These are phyloP conservation scores for Boletus barrowsii DNA, from an alignment of 768 basidiomycete species.

Conservation along the genomic window DNA sequence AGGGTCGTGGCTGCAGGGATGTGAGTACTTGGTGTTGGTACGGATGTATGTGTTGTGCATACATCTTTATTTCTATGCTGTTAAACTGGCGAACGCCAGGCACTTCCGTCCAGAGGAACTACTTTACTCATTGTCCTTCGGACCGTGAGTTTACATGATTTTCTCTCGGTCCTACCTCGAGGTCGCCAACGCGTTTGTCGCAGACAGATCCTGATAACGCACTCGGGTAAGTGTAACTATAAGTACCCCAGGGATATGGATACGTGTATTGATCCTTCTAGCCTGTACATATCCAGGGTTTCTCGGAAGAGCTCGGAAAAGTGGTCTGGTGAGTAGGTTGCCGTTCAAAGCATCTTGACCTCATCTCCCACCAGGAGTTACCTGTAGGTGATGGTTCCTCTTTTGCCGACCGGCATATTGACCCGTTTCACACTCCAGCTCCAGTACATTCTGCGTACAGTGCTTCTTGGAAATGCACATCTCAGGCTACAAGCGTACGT, in stretches of 20 bases:
- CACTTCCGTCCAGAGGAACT: constrained; percentile 55
- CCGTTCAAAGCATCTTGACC: not conserved
- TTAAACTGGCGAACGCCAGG: constrained; percentile 34
- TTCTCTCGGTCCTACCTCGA: not conserved
- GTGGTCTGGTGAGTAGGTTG: constrained; percentile 41
- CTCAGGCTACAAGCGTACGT: constrained; percentile 46
- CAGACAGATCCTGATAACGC: constrained; percentile 53
- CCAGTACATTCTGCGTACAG: constrained; percentile 50
- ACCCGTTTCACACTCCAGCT: constrained; percentile 30
- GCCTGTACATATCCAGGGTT: constrained; percentile 46
- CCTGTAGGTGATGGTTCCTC: constrained; percentile 12
- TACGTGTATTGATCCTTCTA: constrained; percentile 17
- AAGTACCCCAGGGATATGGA: too few species aligned
- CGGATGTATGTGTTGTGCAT: constrained; percentile 40
- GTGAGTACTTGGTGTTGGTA: constrained; percentile 43
- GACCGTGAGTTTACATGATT: constrained; percentile 39
- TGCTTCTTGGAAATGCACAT: constrained; percentile 51
- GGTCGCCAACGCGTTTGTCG: constrained; percentile 48
- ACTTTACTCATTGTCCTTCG: constrained; percentile 45
- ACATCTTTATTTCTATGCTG: not conserved
- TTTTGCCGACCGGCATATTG: not conserved
- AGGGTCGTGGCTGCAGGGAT: constrained; percentile 44
- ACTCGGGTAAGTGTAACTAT: constrained; percentile 37
- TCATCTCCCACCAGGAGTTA: constrained; percentile 16
- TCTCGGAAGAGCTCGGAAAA: constrained; percentile 23